These are phyloP conservation scores for Backusella luteola DNA, from an alignment of 192 early-diverging fungal genomes.

Conservation along the genomic window DNA sequence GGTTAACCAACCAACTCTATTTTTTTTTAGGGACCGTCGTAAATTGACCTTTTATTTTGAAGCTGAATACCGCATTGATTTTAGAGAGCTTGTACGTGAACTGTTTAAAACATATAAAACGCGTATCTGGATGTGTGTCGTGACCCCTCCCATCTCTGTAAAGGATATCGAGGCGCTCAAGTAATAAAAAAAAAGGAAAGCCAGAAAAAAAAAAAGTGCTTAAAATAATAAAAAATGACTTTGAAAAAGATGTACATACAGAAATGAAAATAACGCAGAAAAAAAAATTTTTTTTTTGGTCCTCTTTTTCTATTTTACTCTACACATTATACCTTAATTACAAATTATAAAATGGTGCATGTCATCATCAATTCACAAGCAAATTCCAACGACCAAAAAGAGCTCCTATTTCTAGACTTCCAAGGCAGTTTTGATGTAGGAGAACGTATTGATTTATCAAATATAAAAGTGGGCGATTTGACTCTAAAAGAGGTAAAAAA, in stretches of 20 bases:
- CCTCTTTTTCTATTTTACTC: neutral
- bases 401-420: constrained; percentile 28
- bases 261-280: neutral
- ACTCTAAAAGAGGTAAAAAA: constrained; percentile 24
- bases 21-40: constrained; percentile 73
- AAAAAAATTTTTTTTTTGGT: constrained; percentile 1
- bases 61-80: constrained; percentile 94
- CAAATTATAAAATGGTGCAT: neutral
- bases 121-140: constrained; percentile 86
- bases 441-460: neutral
- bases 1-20: neutral
- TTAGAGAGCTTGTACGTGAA: constrained; percentile 93
- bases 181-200: neutral
- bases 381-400: neutral
- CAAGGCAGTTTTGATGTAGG: constrained; percentile 27
- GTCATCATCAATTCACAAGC: neutral
- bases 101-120: constrained; percentile 98
- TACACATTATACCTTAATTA: neutral
- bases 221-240: neutral
- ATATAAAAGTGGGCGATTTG: constrained; percentile 26
- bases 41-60: constrained; percentile 98
- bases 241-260: neutral
- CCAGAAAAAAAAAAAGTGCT: neutral
- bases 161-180: neutral
- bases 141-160: constrained; percentile 8